Base-by-base conservation (phyloP, 1,139 yeast genomes). In the Hyphopichia burtonii region DNA sequence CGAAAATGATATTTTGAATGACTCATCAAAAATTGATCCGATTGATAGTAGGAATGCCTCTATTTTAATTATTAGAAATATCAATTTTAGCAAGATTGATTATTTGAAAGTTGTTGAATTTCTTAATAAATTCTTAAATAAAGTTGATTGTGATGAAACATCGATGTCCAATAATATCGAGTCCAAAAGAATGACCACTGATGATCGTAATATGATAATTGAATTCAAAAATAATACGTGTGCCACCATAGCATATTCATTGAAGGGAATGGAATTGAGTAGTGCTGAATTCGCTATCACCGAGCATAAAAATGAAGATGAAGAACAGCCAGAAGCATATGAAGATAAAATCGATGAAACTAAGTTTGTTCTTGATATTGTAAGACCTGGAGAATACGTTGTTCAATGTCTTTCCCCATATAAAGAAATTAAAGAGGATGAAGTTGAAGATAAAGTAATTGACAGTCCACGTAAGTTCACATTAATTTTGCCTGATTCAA, bases 341-440 rank as follows among this genome's bases (percentile, higher is more conserved):
- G 35, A 33, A 3, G 45, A 41, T n/a, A 47, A 41, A 10, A 34
- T 22, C 7, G 49, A 46, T 16, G 59, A 51, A 2, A 44, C 49
- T 3, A 48, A 46, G 5, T 15, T 50, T 11, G 49, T 50, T 9
- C 53, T 82, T 12, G 53, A 48, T 2, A 55, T 83, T 3, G 49
- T 59, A 9, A 70, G 95, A 51, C 93, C 94, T 1, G 64, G 66
- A n/a, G 85, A 81, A 45, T 87, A 83, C 52, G 72, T 84, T 20
- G 73, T 77, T 2, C 75, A 67, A 48, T 51, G 60, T 31, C 46
- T 52, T 12, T 54, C 56, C 6, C 55, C 59, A 4, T 51, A 52
- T 39, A 45, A 42, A 15, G 46, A 48, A 22, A 38, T 45, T 17
- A 45, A 51, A 6, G 49, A 44, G 8, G 56, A 56, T 2, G 58